Base-by-base conservation (phyloP, 2,329 filamentous ascomycete species). In the Pseudogymnoascus sp. region DNA sequence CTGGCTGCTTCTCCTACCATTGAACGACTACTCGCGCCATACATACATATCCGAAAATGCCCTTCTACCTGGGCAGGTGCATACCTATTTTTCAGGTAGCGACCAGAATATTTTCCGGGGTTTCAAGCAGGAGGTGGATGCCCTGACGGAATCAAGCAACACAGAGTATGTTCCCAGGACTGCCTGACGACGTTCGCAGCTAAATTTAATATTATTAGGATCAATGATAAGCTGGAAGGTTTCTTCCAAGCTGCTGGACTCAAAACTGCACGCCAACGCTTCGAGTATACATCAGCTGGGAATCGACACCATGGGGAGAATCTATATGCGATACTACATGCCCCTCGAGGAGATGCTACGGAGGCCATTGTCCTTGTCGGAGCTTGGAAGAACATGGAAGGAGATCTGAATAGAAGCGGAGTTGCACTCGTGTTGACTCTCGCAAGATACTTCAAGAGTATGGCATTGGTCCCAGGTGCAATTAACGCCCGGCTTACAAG, bases 11-110 rank as follows among this genome's bases (percentile, higher is more conserved):
- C 81, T 97, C 33, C 84, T 99, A 1, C 94, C 94, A 2, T 81
- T 97, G 61, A 84, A 97, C 75, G 84, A 92, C 67, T 96, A 97
- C 78, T 96, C 92, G 59, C 86, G 94, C 67, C 83, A 84, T 64
- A 99, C 93, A 0, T 99, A 99, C 75, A 94, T 99, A 63, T 97
- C 93, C 44, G 94, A 99, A 75, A 99, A 99, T 74, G 94, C 94
- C 9, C 85, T 99, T 35, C 80, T 99, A 12, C 94, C 94, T 0
- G 94, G 92, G 2, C 94, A 99, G 75, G 94, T 97, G 7, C 93
- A 97, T 77, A 96, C 94, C 1, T 99, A 99, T 76, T 99, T 99
- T 73, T 88, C 90, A 5, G 94, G 94, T 15, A 96, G 91, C 74
- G 94, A 99, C 73, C 92, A 97, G 78, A 90, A 97, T 74, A 85